Conservation (phyloP, 176 grass and related monocot species). For the Lolium rigidum region DNA sequence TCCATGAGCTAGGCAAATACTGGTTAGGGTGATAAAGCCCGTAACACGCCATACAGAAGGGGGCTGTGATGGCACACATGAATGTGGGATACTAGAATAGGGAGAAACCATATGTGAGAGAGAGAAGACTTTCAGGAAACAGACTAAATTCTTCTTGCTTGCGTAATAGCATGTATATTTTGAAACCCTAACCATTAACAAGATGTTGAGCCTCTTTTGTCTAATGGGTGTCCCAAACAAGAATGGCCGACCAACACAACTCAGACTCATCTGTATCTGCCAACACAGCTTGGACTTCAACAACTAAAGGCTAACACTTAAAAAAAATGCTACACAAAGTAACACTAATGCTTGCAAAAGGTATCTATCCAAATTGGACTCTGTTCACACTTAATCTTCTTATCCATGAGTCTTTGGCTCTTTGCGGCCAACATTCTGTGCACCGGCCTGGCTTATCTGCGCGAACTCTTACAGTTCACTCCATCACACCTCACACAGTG, state of each 20-base stretch:
- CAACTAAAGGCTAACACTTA: neutral
- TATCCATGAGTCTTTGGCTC: too few species aligned
- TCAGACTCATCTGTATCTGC: neutral
- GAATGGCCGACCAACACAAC: neutral
- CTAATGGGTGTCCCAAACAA: neutral
- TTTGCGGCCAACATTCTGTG: too few species aligned
- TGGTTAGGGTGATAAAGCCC: neutral
- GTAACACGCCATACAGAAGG: neutral
- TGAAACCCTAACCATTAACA: neutral
- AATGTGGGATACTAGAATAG: neutral
- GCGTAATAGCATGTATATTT: neutral
- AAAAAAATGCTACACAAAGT: too few species aligned
- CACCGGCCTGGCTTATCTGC: too few species aligned
- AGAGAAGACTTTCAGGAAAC: neutral
- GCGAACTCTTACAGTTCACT: neutral
- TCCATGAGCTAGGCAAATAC: neutral
- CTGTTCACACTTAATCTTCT: neutral
- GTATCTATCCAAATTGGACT: conserved; percentile 3
- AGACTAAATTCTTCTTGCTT: conserved; percentile 1
- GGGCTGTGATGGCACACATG: neutral
- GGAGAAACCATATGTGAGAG: neutral
- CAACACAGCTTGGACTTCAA: neutral
- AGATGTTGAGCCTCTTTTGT: neutral
- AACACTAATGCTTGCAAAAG: neutral
- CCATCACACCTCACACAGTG: neutral